A percentile compares a stretch with the other conserved stretches of the same genome.
These are phyloP conservation scores for Dendrocalamus latiflorus DNA, from an alignment of 202 grass and related monocot genomes.

Conservation along the genomic window DNA sequence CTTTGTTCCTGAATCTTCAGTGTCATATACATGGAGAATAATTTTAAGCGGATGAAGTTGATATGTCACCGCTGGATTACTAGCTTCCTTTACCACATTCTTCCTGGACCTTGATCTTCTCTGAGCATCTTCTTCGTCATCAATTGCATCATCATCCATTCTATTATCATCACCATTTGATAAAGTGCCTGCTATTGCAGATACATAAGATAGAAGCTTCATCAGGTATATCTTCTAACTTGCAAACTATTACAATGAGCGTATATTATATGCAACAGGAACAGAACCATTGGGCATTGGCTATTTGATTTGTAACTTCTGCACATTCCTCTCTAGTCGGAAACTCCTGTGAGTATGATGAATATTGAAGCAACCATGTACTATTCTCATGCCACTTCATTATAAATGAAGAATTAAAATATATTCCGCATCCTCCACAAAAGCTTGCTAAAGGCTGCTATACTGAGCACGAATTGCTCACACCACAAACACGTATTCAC, in stretches of 20 bases:
- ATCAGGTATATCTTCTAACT: constrained; percentile 17
- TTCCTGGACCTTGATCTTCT: constrained; percentile 85
- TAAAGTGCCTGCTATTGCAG: constrained; percentile 36
- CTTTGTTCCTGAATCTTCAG: constrained; percentile 55
- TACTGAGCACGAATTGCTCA: too few species aligned
- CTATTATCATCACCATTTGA: constrained; percentile 52
- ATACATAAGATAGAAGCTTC: constrained; percentile 4
- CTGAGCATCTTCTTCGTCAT: too few species aligned
- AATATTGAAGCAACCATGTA: constrained; percentile 10
- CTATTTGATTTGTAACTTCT: neutral
- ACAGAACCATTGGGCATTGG: neutral
- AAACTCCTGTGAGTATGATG: neutral
- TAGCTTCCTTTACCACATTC: constrained; percentile 54
- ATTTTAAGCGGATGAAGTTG: constrained; percentile 90
- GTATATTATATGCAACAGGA: neutral
- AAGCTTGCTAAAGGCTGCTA: too few species aligned
- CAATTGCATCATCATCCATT: constrained; percentile 81
- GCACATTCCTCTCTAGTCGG: neutral
- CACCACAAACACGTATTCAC: too few species aligned
- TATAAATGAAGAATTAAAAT: too few species aligned
- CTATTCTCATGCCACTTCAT: too few species aligned
- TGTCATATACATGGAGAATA: constrained; percentile 68
- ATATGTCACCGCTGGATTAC: constrained; percentile 53
- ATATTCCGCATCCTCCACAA: too few species aligned
- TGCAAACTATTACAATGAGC: neutral